A percentile compares a stretch with the other conserved stretches of the same genome.
Evolutionary conservation across 2,329 filamentous ascomycete species (phyloP).

Genomic region (Pseudopithomyces chartarum): DNA sequence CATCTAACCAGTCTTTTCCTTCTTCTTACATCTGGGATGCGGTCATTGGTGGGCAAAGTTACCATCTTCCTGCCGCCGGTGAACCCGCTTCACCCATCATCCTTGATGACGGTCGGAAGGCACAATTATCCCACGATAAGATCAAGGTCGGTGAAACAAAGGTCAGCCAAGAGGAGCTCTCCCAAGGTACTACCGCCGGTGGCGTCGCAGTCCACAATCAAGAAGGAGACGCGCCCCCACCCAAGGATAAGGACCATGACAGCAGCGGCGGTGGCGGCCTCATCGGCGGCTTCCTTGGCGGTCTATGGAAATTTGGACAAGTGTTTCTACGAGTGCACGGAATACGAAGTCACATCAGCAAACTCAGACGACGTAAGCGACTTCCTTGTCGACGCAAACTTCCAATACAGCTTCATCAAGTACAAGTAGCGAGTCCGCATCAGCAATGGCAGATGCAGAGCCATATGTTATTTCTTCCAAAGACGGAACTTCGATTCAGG

Average conservation of each 20-base stretch:
- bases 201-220: constrained; percentile 13
- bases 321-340: no score
- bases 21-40: constrained; percentile 10
- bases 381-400: neutral
- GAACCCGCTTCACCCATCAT: constrained; percentile 16
- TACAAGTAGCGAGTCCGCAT: neutral
- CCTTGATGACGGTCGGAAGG: constrained; percentile 12
- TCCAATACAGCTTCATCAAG: neutral
- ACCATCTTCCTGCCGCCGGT: constrained; percentile 16
- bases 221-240: constrained; percentile 4
- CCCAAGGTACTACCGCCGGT: constrained; percentile 4
- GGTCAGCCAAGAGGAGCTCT: constrained; percentile 4
- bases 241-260: neutral
- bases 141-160: constrained; percentile 14
- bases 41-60: constrained; percentile 14
- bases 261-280: constrained; percentile 1
- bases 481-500: neutral
- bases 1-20: neutral
- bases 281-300: constrained; percentile 9
- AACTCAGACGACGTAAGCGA: neutral
- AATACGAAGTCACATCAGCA: neutral
- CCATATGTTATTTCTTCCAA: neutral
- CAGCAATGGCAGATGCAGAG: neutral
- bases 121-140: constrained; percentile 11
- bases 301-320: no score